Percentiles rank a stretch among this genome's conserved stretches.
These are phyloP conservation scores for Globisporangium radiosum DNA, from an alignment of 352 stramenopile genomes.

Conservation along the genomic window DNA sequence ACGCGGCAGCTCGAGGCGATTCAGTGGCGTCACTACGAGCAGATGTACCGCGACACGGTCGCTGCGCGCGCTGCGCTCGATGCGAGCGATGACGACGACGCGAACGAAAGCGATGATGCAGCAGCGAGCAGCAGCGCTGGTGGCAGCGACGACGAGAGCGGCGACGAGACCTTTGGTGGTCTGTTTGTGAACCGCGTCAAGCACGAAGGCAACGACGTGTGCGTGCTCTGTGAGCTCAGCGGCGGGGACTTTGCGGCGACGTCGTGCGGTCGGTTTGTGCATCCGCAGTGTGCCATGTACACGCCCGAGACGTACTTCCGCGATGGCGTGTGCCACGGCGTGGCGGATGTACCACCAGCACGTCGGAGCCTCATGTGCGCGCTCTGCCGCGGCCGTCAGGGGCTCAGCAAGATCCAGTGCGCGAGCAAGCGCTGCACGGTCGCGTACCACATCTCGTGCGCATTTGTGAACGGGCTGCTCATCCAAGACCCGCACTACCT, in stretches of 20 bases:
- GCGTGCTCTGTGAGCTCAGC: conserved; percentile 63
- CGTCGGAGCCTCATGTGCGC: conserved; percentile 44
- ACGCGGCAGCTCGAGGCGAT: conserved; percentile 43
- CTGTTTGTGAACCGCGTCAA: conserved; percentile 78
- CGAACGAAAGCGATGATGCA: conserved; percentile 9
- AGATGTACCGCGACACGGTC: conserved; percentile 60
- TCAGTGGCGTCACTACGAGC: conserved; percentile 48
- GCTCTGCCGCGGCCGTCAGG: conserved; percentile 54
- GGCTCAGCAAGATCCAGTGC: conserved; percentile 82
- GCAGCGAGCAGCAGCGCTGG: conserved; percentile 12
- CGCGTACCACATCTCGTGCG: conserved; percentile 67
- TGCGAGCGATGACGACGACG: conserved; percentile 38
- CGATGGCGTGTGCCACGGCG: conserved; percentile 51
- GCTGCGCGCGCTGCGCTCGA: conserved; percentile 37
- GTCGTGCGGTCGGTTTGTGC: conserved; percentile 47
- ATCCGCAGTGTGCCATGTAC: conserved; percentile 80
- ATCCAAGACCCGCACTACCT: conserved; percentile 60
- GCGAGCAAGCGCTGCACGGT: conserved; percentile 51
- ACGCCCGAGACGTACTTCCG: conserved; percentile 82
- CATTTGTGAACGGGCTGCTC: conserved; percentile 63
- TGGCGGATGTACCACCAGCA: conserved; percentile 45
- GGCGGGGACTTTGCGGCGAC: conserved; percentile 75
- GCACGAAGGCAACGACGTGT: conserved; percentile 62
- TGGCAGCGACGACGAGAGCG: conserved; percentile 31
- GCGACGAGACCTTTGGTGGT: conserved; percentile 58